phyloP scores from a whole-genome alignment of 2,329 filamentous ascomycete genomes.

The Pezicula neosporulosa region DNA sequence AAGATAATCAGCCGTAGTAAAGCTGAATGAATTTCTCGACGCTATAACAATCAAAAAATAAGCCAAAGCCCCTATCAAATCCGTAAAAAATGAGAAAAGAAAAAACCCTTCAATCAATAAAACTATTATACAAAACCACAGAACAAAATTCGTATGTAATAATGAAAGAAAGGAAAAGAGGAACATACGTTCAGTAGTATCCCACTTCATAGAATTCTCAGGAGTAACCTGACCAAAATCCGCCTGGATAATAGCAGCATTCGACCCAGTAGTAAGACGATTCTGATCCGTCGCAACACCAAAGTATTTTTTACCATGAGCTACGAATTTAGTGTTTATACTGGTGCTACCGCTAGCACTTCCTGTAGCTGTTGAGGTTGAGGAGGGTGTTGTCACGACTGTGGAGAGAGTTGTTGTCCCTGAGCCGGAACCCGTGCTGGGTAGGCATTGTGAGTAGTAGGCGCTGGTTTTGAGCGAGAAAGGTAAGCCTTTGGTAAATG shows the following conservation, averaged over 20 bases:
- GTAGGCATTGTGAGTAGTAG: slow-evolving; percentile 8
- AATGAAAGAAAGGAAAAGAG: background rate
- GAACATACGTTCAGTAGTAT: slow-evolving; percentile 42
- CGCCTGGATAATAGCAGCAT: slow-evolving; percentile 52
- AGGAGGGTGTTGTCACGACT: background rate
- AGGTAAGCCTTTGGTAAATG: background rate
- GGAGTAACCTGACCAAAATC: slow-evolving; percentile 64
- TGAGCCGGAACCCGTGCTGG: slow-evolving; percentile 1
- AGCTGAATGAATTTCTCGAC: slow-evolving; percentile 50
- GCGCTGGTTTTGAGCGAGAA: too few species aligned
- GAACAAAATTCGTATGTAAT: too few species aligned
- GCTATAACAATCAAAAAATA: slow-evolving; percentile 4
- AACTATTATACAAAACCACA: too few species aligned
- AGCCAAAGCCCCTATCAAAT: too few species aligned
- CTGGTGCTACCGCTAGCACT: slow-evolving; percentile 30
- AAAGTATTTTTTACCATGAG: slow-evolving; percentile 63
- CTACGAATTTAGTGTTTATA: slow-evolving; percentile 54
- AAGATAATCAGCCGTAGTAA: slow-evolving; percentile 52
- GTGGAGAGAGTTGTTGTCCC: background rate
- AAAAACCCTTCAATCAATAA: too few species aligned
- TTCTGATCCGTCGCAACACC: slow-evolving; percentile 55
- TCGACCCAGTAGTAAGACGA: slow-evolving; percentile 44
- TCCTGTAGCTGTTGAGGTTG: background rate
- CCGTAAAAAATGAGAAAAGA: too few species aligned
- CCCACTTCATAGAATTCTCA: slow-evolving; percentile 73